Evolutionary conservation across 257 asterid genomes (phyloP), one percentile per base, ranked within the genome.

Genomic region (Przewalskia tangutica): DNA sequence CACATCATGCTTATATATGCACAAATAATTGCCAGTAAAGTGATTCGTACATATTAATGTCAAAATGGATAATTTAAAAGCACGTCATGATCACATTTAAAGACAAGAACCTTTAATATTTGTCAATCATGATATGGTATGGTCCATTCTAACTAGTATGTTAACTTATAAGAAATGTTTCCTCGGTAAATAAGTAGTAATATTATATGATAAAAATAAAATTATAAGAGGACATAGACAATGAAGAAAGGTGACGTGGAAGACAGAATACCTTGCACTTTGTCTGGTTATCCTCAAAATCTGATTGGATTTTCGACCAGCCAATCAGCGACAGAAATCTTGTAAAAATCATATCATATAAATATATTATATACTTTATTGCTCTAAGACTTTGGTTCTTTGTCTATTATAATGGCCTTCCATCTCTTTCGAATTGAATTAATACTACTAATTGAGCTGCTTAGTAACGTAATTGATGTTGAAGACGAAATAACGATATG

Each of bases 261-360:
- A 48, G 79, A 73, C 59, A 73, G 59, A 46, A 48, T 73, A 48
- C 48, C 79, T 48, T 73, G 44, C 42, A 73, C 4, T 71, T 48
- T 48, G 44, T 73, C 59, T 73, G 60, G 79, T 48, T 73, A 12
- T 73, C 79, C 73, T 65, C 73, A 65, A 65, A 65, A 64, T 64
- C 10, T 7, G 70, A 8, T 44, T 71, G 23, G 56, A 71, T 70
- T 71, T 73, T 23, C 4, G 79, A 73, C 23, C 40, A 16, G 32
- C 23, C 75, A 20, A 64, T 34, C 71, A 4, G 17, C 78, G 56
- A 48, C 79, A 12, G 7, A 71, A 23, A 20, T 71, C 58, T 18
- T 20, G 20, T 20, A 11, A 44, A 70, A 10, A n/a, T 68, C 42
- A 3, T 27, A 27, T 27, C 32, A n/a, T 42, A 36, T 42, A n/a